A percentile compares a stretch with the other conserved stretches of the same genome.
Evolutionary conservation across 129 eudicot genomes (phyloP).

Genomic region (Centella asiatica): DNA sequence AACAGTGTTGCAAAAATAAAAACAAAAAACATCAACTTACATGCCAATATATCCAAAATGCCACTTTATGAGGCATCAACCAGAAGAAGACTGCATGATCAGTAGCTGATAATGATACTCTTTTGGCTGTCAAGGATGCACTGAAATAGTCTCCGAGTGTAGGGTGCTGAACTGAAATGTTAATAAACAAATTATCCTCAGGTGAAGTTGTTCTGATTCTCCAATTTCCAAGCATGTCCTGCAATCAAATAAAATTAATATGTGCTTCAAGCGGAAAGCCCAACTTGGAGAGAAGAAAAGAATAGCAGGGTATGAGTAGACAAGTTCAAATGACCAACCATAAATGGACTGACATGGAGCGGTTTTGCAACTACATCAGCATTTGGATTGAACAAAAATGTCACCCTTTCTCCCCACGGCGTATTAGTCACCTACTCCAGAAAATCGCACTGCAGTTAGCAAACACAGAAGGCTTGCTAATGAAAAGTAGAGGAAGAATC

Average conservation of each 20-base stretch:
- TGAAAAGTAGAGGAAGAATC: background rate
- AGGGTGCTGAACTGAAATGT: slow-evolving; percentile 78
- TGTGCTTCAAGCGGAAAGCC: too few relatives aligned
- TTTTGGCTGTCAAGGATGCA: slow-evolving; percentile 67
- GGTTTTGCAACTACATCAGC: slow-evolving; percentile 82
- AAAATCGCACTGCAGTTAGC: slow-evolving; percentile 6
- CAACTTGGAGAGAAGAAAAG: slow-evolving; percentile 6
- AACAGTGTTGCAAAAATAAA: background rate
- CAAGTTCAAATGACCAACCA: slow-evolving; percentile 39
- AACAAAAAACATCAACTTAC: slow-evolving; percentile 31
- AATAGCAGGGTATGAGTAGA: background rate
- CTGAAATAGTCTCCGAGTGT: slow-evolving; percentile 75
- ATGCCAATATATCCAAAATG: slow-evolving; percentile 90
- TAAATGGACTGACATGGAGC: slow-evolving; percentile 96
- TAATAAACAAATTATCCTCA: slow-evolving; percentile 56
- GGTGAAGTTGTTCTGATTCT: slow-evolving; percentile 55
- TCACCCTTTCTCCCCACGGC: slow-evolving; percentile 97
- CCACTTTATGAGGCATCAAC: slow-evolving; percentile 94
- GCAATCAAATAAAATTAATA: background rate
- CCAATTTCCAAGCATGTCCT: slow-evolving; percentile 99
- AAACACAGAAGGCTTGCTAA: background rate
- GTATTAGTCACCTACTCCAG: slow-evolving; percentile 79
- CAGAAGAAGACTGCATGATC: slow-evolving; percentile 65
- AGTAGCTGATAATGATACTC: slow-evolving; percentile 34
- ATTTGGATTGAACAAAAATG: slow-evolving; percentile 64